phyloP scores from a whole-genome alignment of 2,329 filamentous ascomycete genomes.

The Lasiodiplodia sp. region DNA sequence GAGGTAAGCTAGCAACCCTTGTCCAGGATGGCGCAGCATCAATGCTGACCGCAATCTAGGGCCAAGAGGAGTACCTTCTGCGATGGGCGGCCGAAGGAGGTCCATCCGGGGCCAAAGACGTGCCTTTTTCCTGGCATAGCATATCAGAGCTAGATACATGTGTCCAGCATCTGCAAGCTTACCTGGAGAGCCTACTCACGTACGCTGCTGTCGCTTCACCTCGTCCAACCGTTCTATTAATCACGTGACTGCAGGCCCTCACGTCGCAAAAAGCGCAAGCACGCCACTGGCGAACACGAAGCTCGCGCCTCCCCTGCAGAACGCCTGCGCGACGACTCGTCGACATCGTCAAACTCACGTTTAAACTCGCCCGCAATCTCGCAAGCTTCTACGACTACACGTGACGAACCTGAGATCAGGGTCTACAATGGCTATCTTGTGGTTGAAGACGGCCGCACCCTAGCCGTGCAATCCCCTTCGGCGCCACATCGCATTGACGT shows the following conservation, averaged over 20 bases:
- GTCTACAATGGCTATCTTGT: conserved; percentile 53
- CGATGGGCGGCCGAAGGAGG: conserved; percentile 1
- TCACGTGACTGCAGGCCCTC: conserved; percentile 18
- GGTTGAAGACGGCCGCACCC: conserved; percentile 45
- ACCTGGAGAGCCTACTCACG: conserved; percentile 43
- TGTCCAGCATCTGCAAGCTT: conserved; percentile 52
- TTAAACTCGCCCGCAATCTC: conserved; percentile 3
- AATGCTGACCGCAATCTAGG: neutral
- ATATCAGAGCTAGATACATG: conserved; percentile 49
- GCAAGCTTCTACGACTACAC: neutral
- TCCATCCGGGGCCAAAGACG: conserved; percentile 13
- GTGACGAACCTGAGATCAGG: conserved; percentile 31
- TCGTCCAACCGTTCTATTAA: neutral
- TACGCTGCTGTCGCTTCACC: conserved; percentile 24
- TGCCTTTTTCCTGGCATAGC: conserved; percentile 54
- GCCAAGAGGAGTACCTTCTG: conserved; percentile 22
- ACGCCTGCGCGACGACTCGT: conserved; percentile 5
- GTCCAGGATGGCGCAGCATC: neutral
- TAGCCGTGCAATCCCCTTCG: conserved; percentile 31
- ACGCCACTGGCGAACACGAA: conserved; percentile 32
- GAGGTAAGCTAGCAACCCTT: neutral
- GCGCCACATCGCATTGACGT: conserved; percentile 41
- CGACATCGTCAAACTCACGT: neutral
- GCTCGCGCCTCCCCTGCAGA: conserved; percentile 24
- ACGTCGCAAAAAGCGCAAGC: conserved; percentile 39